These are phyloP conservation scores for Wallacemonas sp. DNA, from an alignment of 208 protist genomes.

Conservation along the genomic window DNA sequence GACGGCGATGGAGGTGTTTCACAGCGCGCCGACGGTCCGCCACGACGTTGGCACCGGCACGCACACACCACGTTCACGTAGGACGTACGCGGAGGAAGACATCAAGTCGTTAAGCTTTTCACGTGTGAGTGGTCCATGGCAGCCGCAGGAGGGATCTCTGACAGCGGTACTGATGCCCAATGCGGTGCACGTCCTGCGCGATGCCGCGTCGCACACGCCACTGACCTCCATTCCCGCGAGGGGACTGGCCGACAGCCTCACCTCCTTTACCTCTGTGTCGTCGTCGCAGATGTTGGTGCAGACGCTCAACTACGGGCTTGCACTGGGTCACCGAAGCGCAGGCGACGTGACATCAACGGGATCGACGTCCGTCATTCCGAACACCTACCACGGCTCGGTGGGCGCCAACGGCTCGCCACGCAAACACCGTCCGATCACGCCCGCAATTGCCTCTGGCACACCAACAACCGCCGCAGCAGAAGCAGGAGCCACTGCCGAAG, in stretches of 20 bases:
- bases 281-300: conserved; percentile 5
- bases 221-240: too few species aligned
- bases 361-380: background rate
- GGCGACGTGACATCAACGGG: background rate
- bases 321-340: background rate
- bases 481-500: too few species aligned
- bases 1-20: conserved; percentile 2
- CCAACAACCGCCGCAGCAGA: too few species aligned
- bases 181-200: background rate
- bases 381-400: too few species aligned
- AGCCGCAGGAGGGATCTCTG: background rate
- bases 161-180: background rate
- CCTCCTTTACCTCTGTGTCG: background rate
- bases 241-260: background rate
- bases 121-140: background rate
- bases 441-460: too few species aligned
- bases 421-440: too few species aligned
- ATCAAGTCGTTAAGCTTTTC: too few species aligned
- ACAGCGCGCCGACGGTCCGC: background rate
- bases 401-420: too few species aligned
- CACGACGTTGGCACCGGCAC: too few species aligned
- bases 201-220: background rate
- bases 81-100: too few species aligned
- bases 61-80: too few species aligned
- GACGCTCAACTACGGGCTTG: background rate